A percentile compares a stretch with the other conserved stretches of the same genome.
These are phyloP conservation scores for Eimeria acervulina DNA, from an alignment of 169 alveolate species.

Conservation along the genomic window DNA sequence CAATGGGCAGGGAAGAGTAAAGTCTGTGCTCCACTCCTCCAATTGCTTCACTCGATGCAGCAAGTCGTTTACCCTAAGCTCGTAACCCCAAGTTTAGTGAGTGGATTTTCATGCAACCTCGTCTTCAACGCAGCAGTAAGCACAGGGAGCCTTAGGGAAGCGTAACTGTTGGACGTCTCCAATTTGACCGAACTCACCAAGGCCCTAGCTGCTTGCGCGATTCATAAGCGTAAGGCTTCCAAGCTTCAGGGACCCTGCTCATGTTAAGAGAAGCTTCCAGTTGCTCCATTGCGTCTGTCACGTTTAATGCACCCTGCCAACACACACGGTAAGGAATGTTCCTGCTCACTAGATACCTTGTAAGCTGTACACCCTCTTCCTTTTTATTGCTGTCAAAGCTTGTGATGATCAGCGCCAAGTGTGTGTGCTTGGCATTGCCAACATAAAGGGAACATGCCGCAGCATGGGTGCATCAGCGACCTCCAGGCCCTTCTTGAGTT, in stretches of 20 bases:
- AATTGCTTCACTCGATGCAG: constrained; percentile 93
- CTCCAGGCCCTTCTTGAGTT: constrained; percentile 94
- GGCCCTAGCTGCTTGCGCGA: constrained; percentile 94
- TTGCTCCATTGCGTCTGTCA: constrained; percentile 97
- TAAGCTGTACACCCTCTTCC: neutral
- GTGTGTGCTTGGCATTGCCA: neutral
- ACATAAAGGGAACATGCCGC: constrained; percentile 2
- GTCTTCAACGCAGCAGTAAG: neutral
- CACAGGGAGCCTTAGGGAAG: neutral
- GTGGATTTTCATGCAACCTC: neutral
- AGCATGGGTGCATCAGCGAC: constrained; percentile 69
- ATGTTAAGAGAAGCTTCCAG: constrained; percentile 89
- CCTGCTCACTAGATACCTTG: neutral
- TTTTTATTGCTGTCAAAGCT: neutral
- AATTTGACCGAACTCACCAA: constrained; percentile 88
- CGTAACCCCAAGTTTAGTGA: neutral
- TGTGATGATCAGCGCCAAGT: neutral
- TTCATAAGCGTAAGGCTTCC: constrained; percentile 95
- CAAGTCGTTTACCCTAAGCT: constrained; percentile 89
- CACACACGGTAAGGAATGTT: neutral
- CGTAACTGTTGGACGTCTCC: neutral
- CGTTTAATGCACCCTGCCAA: constrained; percentile 90
- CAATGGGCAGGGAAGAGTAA: constrained; percentile 91
- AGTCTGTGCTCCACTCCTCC: constrained; percentile 92
- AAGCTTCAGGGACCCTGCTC: constrained; percentile 92